phyloP scores from a whole-genome alignment of 1,284 basidiomycete genomes.

The Abortiporus biennis region DNA sequence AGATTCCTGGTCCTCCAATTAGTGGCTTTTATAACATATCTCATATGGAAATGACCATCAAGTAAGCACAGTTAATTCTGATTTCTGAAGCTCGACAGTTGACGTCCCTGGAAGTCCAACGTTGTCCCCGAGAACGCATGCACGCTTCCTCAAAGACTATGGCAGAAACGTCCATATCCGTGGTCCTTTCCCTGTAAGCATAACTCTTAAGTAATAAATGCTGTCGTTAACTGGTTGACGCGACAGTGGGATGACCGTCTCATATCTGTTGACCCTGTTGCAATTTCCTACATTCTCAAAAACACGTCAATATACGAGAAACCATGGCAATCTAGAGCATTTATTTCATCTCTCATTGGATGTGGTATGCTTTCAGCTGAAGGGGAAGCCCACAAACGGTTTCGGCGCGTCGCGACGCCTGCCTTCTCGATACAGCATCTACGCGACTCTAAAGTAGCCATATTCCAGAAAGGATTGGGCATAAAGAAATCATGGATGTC shows the following conservation, averaged over 20 bases:
- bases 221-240: conserved; percentile 10
- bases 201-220: too few species aligned
- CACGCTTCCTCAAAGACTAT: conserved; percentile 38
- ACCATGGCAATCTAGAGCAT: conserved; percentile 67
- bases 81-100: background rate
- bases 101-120: conserved; percentile 37
- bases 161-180: conserved; percentile 47
- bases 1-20: too few species aligned
- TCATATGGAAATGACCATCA: too few species aligned
- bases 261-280: conserved; percentile 69
- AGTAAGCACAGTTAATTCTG: background rate
- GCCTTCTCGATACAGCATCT: conserved; percentile 75
- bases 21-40: too few species aligned
- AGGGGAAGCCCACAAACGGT: conserved; percentile 66
- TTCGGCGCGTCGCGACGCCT: conserved; percentile 67
- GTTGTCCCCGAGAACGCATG: conserved; percentile 47
- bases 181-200: conserved; percentile 56
- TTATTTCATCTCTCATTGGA: conserved; percentile 72
- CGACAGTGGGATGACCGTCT: conserved; percentile 71
- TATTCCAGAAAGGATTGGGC: conserved; percentile 61
- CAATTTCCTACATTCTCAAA: conserved; percentile 64
- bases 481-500: conserved; percentile 54
- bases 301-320: conserved; percentile 69
- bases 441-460: conserved; percentile 60
- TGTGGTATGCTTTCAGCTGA: conserved; percentile 75